These are phyloP conservation scores for Primulina huaijiensis DNA, from an alignment of 257 asterid species.

Conservation along the genomic window DNA sequence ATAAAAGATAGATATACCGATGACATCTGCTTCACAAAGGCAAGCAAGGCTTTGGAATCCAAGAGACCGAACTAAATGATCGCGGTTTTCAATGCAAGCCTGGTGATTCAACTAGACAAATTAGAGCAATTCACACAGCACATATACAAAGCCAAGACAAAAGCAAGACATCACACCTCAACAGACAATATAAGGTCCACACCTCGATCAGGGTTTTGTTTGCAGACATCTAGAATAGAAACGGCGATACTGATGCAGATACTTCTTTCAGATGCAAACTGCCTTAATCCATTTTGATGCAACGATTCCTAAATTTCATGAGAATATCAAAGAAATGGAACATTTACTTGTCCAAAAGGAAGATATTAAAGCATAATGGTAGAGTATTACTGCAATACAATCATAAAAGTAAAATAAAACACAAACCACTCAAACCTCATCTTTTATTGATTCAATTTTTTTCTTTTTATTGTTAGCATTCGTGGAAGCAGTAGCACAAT, in stretches of 20 bases:
- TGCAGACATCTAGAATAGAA: slow-evolving; percentile 84
- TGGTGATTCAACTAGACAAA: slow-evolving; percentile 36
- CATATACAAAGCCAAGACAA: slow-evolving; percentile 27
- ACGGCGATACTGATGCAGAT: slow-evolving; percentile 75
- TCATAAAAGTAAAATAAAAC: background rate
- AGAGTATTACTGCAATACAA: background rate
- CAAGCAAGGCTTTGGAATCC: slow-evolving; percentile 90
- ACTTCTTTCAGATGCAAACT: slow-evolving; percentile 51
- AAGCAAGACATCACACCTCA: slow-evolving; percentile 57
- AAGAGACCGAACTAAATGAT: slow-evolving; percentile 74
- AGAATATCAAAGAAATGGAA: slow-evolving; percentile 26
- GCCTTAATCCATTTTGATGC: slow-evolving; percentile 51
- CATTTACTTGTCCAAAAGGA: background rate
- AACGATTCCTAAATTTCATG: slow-evolving; percentile 61
- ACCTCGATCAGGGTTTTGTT: slow-evolving; percentile 91
- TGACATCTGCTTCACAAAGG: slow-evolving; percentile 95
- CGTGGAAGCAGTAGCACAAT: background rate
- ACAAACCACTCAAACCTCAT: slow-evolving; percentile 15
- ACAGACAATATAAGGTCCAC: slow-evolving; percentile 92
- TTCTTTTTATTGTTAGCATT: background rate
- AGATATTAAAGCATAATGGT: background rate
- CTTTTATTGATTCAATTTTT: background rate
- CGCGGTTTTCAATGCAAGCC: slow-evolving; percentile 82
- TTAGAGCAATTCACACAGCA: slow-evolving; percentile 31
- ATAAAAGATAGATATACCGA: slow-evolving; percentile 50